A percentile compares a stretch with the other conserved stretches of the same genome.
Evolutionary conservation across 2,329 filamentous ascomycete genomes (phyloP).

Genomic region (Didymella pomorum): DNA sequence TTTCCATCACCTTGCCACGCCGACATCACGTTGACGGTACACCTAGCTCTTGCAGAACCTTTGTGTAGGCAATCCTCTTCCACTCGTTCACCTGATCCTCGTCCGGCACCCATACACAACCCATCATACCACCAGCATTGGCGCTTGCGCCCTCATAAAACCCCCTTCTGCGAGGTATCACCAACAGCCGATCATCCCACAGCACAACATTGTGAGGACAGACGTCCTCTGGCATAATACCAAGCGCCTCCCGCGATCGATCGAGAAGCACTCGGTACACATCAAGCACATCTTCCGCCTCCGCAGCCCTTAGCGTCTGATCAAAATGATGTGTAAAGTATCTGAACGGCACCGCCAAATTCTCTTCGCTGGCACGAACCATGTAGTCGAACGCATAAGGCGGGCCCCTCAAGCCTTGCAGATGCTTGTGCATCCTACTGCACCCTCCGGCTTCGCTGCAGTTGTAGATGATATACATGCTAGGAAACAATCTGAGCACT

Average conservation of each 20-base stretch:
- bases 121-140: constrained; percentile 60
- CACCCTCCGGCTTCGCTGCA: constrained; percentile 57
- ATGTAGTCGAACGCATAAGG: constrained; percentile 45
- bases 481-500: constrained; percentile 40
- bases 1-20: too few relatives aligned
- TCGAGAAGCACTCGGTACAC: constrained; percentile 34
- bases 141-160: constrained; percentile 51
- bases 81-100: constrained; percentile 50
- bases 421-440: constrained; percentile 60
- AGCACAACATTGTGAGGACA: constrained; percentile 60
- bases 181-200: constrained; percentile 56
- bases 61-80: constrained; percentile 48
- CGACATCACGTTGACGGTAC: constrained; percentile 16
- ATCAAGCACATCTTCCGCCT: constrained; percentile 22
- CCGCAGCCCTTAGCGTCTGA: constrained; percentile 18
- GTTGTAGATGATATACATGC: constrained; percentile 58
- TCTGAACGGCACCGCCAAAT: constrained; percentile 46
- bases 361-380: constrained; percentile 29
- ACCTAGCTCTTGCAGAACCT: constrained; percentile 52
- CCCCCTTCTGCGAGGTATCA: constrained; percentile 55
- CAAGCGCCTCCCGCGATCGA: constrained; percentile 21
- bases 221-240: constrained; percentile 20
- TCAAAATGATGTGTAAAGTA: constrained; percentile 47
- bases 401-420: constrained; percentile 53
- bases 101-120: constrained; percentile 52